These are phyloP conservation scores for Lepidium sativum DNA, from an alignment of 345 rosid species.

Conservation along the genomic window DNA sequence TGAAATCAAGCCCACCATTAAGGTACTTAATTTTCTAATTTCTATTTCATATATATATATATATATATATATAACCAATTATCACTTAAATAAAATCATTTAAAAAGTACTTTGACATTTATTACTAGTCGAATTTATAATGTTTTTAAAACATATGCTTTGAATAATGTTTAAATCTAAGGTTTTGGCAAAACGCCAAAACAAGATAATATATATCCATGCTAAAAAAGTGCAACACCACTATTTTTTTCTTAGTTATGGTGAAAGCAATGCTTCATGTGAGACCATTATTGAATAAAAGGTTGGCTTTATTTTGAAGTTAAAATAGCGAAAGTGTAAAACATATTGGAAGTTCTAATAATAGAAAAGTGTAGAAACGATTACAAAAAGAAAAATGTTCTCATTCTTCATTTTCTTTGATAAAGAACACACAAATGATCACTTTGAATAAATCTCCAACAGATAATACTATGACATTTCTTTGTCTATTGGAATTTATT, in stretches of 20 bases:
- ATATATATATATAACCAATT: background rate
- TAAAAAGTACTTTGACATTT: no score
- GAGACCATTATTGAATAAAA: background rate
- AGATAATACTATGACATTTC: background rate
- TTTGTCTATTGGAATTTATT: no score
- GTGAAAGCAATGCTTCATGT: background rate
- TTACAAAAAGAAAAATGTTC: no score
- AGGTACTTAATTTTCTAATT: constrained; percentile 8
- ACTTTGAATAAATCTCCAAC: no score
- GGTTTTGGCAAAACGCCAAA: no score
- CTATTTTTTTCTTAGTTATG: background rate
- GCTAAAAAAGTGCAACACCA: no score
- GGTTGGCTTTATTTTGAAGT: background rate
- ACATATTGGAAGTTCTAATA: no score
- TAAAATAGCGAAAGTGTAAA: background rate
- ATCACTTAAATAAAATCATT: background rate
- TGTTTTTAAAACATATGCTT: no score
- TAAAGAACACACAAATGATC: no score
- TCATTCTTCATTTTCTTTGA: background rate
- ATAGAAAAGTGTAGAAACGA: no score
- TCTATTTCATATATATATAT: background rate
- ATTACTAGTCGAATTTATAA: background rate
- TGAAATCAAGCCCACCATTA: constrained; percentile 38
- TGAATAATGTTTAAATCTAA: no score
- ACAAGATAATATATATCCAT: no score